Evolutionary conservation across 2,329 filamentous ascomycete genomes (phyloP), one percentile per base, ranked within the genome.

Genomic region (Talaromyces sp.): DNA sequence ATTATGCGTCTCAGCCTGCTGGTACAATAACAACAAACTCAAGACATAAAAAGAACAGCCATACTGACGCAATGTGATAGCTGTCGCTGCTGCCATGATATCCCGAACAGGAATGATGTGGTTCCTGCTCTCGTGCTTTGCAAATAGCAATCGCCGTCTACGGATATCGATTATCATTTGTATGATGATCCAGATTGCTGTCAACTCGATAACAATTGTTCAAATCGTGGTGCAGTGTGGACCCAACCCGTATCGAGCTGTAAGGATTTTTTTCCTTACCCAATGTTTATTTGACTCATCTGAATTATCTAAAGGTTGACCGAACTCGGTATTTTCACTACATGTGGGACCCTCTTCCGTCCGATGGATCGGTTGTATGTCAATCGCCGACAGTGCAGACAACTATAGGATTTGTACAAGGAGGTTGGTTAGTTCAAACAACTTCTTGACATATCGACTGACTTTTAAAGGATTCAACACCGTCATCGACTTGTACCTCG

Each of bases 161-260:
- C 68, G 69, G 1, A 43, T 67, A 7, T 67, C 65, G 4, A 71
- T 75, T n/a, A 63, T 72, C n/a, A 32, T 67, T 11, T 74, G 71
- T 46, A 67, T 71, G 27, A 57, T 70, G 21, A 61, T 74, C 5
- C 72, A 75, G 59, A 62, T 74, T 19, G 61, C 72, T 3, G 69
- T 61, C 11, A 74, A 74, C 59, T 67, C 69, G 57, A 62, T 74
- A 17, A 73, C 71, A 0, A 67, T 72, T 8, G 57, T 73, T 12
- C 72, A 74, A 56, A 74, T 73, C 21, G 63, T 74, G 26, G 65
- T 72, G 9, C 72, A 75, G 59, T 75, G 72, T 27, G 72, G 72
- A 2, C 72, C 72, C 4, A 67, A 70, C 62, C 70, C 71, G 0
- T 74, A 74, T 50, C 64, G 59, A 6, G 12, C 66, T 9, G 70